phyloP scores from a whole-genome alignment of 169 alveolate genomes.

The Plasmodium knowlesi region DNA sequence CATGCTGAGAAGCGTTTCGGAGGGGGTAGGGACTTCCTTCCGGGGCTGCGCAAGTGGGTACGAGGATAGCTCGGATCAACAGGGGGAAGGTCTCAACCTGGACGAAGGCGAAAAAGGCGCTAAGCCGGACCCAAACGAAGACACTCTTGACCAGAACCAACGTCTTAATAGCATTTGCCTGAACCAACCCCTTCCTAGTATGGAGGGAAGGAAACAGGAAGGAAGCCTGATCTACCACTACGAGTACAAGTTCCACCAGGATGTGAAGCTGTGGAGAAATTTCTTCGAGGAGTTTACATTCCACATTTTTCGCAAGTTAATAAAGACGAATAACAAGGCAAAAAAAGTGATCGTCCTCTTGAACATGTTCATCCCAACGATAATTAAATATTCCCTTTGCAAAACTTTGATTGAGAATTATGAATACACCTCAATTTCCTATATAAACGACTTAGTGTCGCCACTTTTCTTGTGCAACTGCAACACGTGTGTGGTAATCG shows the following conservation, averaged over 20 bases:
- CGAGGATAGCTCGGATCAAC: neutral
- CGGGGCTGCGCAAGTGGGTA: neutral
- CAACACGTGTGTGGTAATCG: conserved; percentile 65
- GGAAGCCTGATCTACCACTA: conserved; percentile 44
- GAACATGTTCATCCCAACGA: conserved; percentile 69
- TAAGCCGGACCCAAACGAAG: neutral
- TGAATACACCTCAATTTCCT: conserved; percentile 50
- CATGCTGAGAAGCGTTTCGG: neutral
- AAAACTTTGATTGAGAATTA: conserved; percentile 48
- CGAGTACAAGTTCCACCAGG: conserved; percentile 61
- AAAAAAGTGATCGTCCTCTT: conserved; percentile 63
- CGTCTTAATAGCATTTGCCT: neutral
- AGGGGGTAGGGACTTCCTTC: neutral
- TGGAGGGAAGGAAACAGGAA: neutral
- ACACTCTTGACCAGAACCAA: neutral
- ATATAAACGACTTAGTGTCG: conserved; percentile 61
- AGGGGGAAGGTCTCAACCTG: neutral
- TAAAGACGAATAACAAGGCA: conserved; percentile 36
- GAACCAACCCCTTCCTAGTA: neutral
- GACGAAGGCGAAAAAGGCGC: neutral
- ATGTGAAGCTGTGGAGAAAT: conserved; percentile 38
- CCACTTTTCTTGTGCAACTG: conserved; percentile 65
- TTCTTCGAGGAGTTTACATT: conserved; percentile 59
- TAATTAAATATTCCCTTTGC: conserved; percentile 69
- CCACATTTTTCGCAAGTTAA: conserved; percentile 28